These are phyloP conservation scores for Galeopsis tetrahit DNA, from an alignment of 257 asterid genomes.

Conservation along the genomic window DNA sequence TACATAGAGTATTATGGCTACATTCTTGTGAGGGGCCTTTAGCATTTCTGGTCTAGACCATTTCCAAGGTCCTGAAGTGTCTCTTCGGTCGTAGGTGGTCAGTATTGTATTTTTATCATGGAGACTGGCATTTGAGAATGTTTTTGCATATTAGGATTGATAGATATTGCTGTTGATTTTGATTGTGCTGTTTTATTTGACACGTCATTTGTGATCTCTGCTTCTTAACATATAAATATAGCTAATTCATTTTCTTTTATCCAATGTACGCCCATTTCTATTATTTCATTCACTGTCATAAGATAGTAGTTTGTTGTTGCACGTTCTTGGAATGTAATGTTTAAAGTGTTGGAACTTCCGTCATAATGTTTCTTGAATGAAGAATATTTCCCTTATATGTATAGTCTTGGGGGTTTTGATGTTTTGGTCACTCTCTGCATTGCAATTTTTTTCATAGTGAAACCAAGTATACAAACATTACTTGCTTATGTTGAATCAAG, in stretches of 20 bases:
- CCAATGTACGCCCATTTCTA: background rate
- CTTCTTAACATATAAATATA: conserved; percentile 1
- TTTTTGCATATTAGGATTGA: background rate
- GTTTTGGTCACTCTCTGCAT: background rate
- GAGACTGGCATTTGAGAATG: background rate
- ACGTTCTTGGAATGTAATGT: background rate
- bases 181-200: background rate
- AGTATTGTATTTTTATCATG: background rate
- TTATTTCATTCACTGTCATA: background rate
- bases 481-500: background rate
- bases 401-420: background rate
- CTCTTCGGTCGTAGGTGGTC: background rate
- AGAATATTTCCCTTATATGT: background rate
- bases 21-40: background rate
- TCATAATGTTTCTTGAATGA: background rate
- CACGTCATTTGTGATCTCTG: background rate
- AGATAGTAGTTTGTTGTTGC: background rate
- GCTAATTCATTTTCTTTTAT: background rate
- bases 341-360: background rate
- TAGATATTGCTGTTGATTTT: background rate
- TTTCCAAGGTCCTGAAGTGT: background rate
- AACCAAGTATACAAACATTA: background rate
- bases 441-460: background rate
- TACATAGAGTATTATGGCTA: background rate
- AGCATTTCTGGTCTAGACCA: background rate